Percentiles rank a stretch among this genome's conserved stretches.
phyloP scores from a whole-genome alignment of 768 basidiomycete species.

The Cyclocybe aegerita region DNA sequence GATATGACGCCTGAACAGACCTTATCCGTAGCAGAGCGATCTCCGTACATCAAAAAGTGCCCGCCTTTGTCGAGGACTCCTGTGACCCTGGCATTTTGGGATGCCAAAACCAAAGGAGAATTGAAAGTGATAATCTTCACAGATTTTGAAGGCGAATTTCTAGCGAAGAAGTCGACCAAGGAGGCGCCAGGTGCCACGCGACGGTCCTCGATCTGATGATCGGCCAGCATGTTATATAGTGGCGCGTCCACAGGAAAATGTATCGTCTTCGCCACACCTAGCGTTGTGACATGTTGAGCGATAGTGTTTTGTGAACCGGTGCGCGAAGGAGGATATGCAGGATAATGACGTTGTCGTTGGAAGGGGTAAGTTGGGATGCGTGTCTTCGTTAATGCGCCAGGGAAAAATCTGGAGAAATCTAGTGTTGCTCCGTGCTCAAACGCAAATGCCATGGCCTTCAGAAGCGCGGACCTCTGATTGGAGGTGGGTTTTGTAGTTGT shows the following conservation, averaged over 20 bases:
- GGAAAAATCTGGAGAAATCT: constrained; percentile 18
- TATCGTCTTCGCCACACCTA: not conserved
- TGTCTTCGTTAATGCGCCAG: constrained; percentile 5
- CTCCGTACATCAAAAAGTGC: constrained; percentile 4
- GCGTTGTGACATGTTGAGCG: not conserved
- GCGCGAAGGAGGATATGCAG: constrained; percentile 17
- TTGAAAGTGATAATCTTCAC: constrained; percentile 22
- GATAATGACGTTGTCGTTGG: constrained; percentile 25
- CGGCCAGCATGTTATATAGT: constrained; percentile 17
- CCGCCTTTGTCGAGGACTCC: constrained; percentile 11
- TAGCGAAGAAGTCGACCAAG: constrained; percentile 22
- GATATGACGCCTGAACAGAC: constrained; percentile 23
- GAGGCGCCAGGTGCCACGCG: constrained; percentile 25
- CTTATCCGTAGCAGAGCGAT: constrained; percentile 1
- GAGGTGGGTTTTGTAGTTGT: constrained; percentile 8
- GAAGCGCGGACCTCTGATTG: constrained; percentile 18
- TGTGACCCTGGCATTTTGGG: not conserved
- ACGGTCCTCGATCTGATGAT: constrained; percentile 25
- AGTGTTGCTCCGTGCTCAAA: constrained; percentile 15
- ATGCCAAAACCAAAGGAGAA: constrained; percentile 20
- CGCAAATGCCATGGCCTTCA: constrained; percentile 17
- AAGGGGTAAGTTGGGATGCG: constrained; percentile 30
- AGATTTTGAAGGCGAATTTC: constrained; percentile 3
- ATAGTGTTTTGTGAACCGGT: not conserved
- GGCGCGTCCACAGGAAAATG: constrained; percentile 15